Percentiles rank a stretch among this genome's conserved stretches.
phyloP scores from a whole-genome alignment of 2,329 filamentous ascomycete genomes.

The Didymella glomerata region DNA sequence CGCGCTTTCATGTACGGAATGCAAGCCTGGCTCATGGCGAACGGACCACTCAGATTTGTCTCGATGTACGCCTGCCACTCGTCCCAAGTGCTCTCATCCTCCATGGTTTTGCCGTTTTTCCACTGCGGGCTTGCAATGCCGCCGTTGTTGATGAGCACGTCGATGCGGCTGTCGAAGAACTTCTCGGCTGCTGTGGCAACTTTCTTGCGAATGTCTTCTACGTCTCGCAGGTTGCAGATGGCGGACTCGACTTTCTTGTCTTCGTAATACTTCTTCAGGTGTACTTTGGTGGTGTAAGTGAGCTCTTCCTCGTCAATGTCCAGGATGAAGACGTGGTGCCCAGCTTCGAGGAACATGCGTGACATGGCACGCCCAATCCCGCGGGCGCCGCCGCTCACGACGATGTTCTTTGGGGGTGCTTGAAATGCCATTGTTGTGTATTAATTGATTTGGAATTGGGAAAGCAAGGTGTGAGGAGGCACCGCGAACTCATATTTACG shows the following conservation, averaged over 20 bases:
- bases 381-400: conserved; percentile 56
- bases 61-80: conserved; percentile 59
- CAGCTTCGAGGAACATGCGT: conserved; percentile 56
- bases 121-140: conserved; percentile 53
- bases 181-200: conserved; percentile 53
- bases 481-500: neutral
- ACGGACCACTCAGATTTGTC: conserved; percentile 59
- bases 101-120: conserved; percentile 58
- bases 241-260: conserved; percentile 47
- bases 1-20: conserved; percentile 57
- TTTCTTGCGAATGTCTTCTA: conserved; percentile 53
- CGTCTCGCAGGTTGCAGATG: conserved; percentile 56
- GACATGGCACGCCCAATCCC: conserved; percentile 60
- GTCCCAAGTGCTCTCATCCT: conserved; percentile 53
- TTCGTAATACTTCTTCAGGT: conserved; percentile 50
- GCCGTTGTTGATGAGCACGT: conserved; percentile 52
- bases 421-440: conserved; percentile 9
- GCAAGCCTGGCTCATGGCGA: conserved; percentile 58
- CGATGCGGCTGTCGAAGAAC: conserved; percentile 54
- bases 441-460: neutral
- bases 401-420: conserved; percentile 42
- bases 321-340: conserved; percentile 59
- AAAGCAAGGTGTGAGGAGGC: conserved; percentile 1
- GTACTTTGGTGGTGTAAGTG: conserved; percentile 50
- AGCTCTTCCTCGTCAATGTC: conserved; percentile 54